Percentiles rank a stretch among this genome's conserved stretches.
Conservation (phyloP, 176 grass and related monocot genomes). For the Zea mays region Zm-B73-REFERENCE-NAM-5.0 NC_050102.1:177306001-177306500, state of each 20-base stretch:
- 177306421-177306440: not conserved
- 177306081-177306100: not conserved
- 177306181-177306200: constrained; percentile 8
- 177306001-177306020: not conserved
- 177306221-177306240: not conserved
- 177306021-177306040: not conserved
- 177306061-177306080: not conserved
- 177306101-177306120: not conserved
- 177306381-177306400: constrained; percentile 5
- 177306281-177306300: constrained; percentile 51
- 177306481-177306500: constrained; percentile 30
- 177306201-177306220: not conserved
- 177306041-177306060: not conserved
- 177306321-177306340: constrained; percentile 6
- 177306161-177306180: not conserved
- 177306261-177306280: not conserved
- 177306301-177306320: constrained; percentile 38
- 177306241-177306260: constrained; percentile 43
- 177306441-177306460: not conserved
- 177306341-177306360: not conserved
- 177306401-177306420: not conserved
- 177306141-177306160: constrained; percentile 3
- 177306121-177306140: constrained; percentile 35
- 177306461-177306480: constrained; percentile 22
- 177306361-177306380: constrained; percentile 49